Percentiles rank a stretch among this genome's conserved stretches.
phyloP scores from a whole-genome alignment of 2,329 filamentous ascomycete species.

The Chaetomium strumarium region DNA sequence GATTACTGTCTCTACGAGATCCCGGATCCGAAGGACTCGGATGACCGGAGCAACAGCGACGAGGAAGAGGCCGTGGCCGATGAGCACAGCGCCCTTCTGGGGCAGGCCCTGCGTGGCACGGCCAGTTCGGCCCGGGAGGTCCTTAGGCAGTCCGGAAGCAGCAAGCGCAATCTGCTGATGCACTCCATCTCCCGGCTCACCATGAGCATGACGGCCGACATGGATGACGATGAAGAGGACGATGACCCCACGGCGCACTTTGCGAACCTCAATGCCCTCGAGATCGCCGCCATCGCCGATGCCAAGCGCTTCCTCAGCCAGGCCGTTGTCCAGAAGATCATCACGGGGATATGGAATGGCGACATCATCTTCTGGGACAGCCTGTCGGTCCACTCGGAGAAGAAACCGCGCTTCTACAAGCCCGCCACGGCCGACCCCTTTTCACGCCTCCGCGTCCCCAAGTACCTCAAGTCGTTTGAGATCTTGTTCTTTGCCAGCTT shows the following conservation, averaged over 20 bases:
- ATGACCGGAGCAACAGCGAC: slow-evolving; percentile 27
- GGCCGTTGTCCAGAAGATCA: slow-evolving; percentile 71
- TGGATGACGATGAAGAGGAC: slow-evolving; percentile 40
- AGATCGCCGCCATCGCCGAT: slow-evolving; percentile 75
- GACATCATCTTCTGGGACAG: slow-evolving; percentile 84
- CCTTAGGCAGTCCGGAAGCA: slow-evolving; percentile 34
- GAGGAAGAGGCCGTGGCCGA: slow-evolving; percentile 33
- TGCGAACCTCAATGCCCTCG: slow-evolving; percentile 74
- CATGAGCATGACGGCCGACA: slow-evolving; percentile 39
- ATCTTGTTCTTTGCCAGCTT: slow-evolving; percentile 74
- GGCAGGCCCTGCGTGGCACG: slow-evolving; percentile 27
- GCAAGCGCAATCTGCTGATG: slow-evolving; percentile 44
- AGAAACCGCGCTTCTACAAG: slow-evolving; percentile 73
- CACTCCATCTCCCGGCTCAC: slow-evolving; percentile 52
- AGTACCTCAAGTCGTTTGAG: slow-evolving; percentile 81
- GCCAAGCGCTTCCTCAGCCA: slow-evolving; percentile 83
- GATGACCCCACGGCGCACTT: slow-evolving; percentile 66
- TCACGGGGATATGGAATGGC: slow-evolving; percentile 79
- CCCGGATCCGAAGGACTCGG: slow-evolving; percentile 36
- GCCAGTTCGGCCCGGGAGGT: slow-evolving; percentile 24
- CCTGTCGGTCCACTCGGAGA: slow-evolving; percentile 65
- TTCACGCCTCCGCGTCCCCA: slow-evolving; percentile 69
- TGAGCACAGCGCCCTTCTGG: slow-evolving; percentile 44
- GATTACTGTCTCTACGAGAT: slow-evolving; percentile 71
- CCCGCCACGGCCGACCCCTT: slow-evolving; percentile 61